Evolutionary conservation across 2,329 filamentous ascomycete genomes (phyloP).

Genomic region (Arthrobotrys sinensis): DNA sequence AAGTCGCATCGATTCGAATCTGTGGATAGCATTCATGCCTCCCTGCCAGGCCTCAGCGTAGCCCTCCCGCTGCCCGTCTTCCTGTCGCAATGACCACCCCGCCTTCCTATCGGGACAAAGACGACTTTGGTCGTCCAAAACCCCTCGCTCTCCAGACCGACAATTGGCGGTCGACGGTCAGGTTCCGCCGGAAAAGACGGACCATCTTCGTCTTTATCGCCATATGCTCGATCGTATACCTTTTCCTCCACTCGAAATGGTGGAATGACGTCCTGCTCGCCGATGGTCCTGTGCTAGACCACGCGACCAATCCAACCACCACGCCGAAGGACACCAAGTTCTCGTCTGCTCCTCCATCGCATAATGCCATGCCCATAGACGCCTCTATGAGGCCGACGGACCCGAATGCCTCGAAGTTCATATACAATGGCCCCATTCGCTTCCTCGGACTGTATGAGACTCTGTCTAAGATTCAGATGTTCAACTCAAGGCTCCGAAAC

Average conservation of each 20-base stretch:
- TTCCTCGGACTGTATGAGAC: constrained; percentile 57
- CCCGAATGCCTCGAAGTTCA: constrained; percentile 43
- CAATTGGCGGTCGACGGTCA: constrained; percentile 40
- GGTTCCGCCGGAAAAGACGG: constrained; percentile 53
- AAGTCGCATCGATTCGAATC: background rate
- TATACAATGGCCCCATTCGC: constrained; percentile 47
- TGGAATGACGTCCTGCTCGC: constrained; percentile 51
- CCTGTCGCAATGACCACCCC: constrained; percentile 38
- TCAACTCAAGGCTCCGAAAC: constrained; percentile 41
- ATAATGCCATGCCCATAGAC: constrained; percentile 40
- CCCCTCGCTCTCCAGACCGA: constrained; percentile 32
- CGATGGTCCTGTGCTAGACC: constrained; percentile 19
- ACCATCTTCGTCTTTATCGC: constrained; percentile 49
- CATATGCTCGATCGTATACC: constrained; percentile 44
- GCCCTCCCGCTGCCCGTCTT: constrained; percentile 15
- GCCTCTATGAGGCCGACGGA: constrained; percentile 33
- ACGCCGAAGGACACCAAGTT: constrained; percentile 17
- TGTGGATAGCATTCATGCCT: constrained; percentile 36
- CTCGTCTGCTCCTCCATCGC: constrained; percentile 37
- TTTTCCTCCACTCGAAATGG: constrained; percentile 51
- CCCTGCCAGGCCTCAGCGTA: constrained; percentile 11
- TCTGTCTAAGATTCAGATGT: constrained; percentile 40
- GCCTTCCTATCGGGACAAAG: constrained; percentile 52
- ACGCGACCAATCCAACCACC: background rate
- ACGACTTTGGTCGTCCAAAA: constrained; percentile 55